Evolutionary conservation across 2,329 filamentous ascomycete species (phyloP), one percentile per base, ranked within the genome.

Genomic region (Mollisiaceae sp.): DNA sequence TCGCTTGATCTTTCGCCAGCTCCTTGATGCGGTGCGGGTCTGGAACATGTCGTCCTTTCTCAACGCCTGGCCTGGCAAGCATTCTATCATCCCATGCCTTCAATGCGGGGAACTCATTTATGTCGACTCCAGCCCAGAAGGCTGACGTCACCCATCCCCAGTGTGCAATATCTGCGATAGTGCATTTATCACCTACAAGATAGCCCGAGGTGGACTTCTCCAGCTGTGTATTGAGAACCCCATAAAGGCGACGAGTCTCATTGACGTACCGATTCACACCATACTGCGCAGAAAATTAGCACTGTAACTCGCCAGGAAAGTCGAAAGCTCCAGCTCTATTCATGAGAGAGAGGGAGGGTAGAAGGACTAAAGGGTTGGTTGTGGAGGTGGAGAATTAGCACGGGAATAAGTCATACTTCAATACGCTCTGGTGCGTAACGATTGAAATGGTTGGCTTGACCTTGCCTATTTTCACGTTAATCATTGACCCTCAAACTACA

Each of bases 391-490:
- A 32, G 27, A 32, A 32, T 32, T 32, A 32, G 3, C 27, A 32
- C 6, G 27, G 27, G 27, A 32, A 32, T 32, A 32, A 32, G 27
- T 32, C 27, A 3, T 32, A 32, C 27, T 74, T 89, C 82, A 73
- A 97, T 94, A 76, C 86, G 88, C 76, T 94, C 90, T 0, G 92
- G 91, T 0, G 93, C 92, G 74, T 97, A 96, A 63, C 91, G 86
- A 57, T 81, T 82, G 79, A 97, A 97, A 79, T 97, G 92, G 78
- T 95, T 93, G 60, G 92, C 85, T 77, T 96, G 92, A 54, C 85
- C 90, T 75, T 94, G 91, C 91, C 32, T 41, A 8, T 38, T 18
- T 39, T 38, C 14, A 20, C n/a, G 12, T 35, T 11, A 15, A 55
- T 14, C 8, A 15, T 27, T 55, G 24, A 32, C 1, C 8, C 9